Evolutionary conservation across 371 early-diverging fungal species (phyloP).

Genomic region (Vairimorpha apis): DNA sequence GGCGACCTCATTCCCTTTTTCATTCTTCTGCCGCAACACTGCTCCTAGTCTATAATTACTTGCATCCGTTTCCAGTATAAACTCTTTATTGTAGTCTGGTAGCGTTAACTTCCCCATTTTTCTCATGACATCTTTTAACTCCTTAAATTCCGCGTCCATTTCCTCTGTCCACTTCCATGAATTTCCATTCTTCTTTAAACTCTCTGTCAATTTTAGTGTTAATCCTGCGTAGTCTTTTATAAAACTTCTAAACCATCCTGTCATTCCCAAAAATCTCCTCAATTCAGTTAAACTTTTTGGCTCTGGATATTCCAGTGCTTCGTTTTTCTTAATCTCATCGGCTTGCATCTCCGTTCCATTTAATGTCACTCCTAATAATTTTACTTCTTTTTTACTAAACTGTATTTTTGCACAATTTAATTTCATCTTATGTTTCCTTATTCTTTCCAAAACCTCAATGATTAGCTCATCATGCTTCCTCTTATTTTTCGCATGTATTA

Average conservation of each 20-base stretch:
- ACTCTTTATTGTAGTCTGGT: slow-evolving; percentile 31
- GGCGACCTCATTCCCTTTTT: background rate
- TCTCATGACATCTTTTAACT: slow-evolving; percentile 12
- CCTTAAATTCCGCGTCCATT: slow-evolving; percentile 2
- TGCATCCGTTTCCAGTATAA: slow-evolving; percentile 49
- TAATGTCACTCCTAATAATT: slow-evolving; percentile 37
- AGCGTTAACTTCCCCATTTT: background rate
- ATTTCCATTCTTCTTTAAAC: slow-evolving; percentile 13
- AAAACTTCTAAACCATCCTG: slow-evolving; percentile 13
- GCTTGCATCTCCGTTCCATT: slow-evolving; percentile 2
- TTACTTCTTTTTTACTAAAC: slow-evolving; percentile 22
- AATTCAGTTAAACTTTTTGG: slow-evolving; percentile 11
- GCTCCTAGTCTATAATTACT: slow-evolving; percentile 36
- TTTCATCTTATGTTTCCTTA: slow-evolving; percentile 12
- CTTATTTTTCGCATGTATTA: slow-evolving; percentile 18
- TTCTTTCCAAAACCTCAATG: slow-evolving; percentile 15
- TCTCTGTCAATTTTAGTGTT: slow-evolving; percentile 4
- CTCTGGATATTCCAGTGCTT: slow-evolving; percentile 7
- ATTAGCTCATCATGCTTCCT: slow-evolving; percentile 31
- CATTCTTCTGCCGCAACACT: slow-evolving; percentile 38
- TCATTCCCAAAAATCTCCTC: slow-evolving; percentile 11
- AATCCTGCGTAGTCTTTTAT: background rate
- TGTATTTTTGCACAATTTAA: slow-evolving; percentile 29
- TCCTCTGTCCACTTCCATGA: slow-evolving; percentile 21
- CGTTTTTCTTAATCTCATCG: slow-evolving; percentile 18